Conservation (phyloP, 1,284 basidiomycete species). For the Baeospora myosura region DNA sequence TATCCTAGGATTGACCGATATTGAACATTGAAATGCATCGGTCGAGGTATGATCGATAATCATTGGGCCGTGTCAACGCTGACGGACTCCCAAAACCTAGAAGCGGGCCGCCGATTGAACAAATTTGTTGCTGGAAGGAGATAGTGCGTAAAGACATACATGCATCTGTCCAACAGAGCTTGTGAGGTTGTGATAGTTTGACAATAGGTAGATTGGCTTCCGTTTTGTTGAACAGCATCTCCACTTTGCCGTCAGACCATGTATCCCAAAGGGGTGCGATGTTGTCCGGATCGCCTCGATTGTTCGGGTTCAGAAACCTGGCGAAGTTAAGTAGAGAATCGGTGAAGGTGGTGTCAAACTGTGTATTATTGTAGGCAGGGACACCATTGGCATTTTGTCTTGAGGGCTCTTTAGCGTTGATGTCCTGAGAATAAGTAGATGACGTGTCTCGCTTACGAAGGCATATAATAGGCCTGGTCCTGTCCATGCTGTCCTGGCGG, state of each 20-base stretch:
- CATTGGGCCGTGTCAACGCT: background rate
- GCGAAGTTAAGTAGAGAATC: conserved; percentile 18
- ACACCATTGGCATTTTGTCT: background rate
- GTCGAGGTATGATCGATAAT: no score
- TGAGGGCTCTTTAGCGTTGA: background rate
- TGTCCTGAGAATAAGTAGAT: background rate
- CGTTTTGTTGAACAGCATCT: conserved; percentile 19
- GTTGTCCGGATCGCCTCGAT: conserved; percentile 12
- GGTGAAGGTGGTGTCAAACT: conserved; percentile 18
- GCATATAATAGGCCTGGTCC: conserved; percentile 16
- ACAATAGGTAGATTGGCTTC: conserved; percentile 4
- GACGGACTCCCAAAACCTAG: background rate
- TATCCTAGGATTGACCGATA: no score
- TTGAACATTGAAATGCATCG: no score
- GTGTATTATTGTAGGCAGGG: conserved; percentile 16
- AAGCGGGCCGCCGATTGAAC: background rate
- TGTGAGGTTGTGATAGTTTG: background rate
- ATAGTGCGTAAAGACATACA: conserved; percentile 4
- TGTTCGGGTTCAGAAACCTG: conserved; percentile 18
- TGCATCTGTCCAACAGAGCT: conserved; percentile 10
- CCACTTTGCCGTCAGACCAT: conserved; percentile 7
- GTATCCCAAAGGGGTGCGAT: conserved; percentile 18
- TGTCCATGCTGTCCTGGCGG: conserved; percentile 16
- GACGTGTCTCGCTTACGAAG: conserved; percentile 7
- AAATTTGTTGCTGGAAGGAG: background rate